Conservation (phyloP, 169 alveolate species). For the Eimeria sp. region DNA sequence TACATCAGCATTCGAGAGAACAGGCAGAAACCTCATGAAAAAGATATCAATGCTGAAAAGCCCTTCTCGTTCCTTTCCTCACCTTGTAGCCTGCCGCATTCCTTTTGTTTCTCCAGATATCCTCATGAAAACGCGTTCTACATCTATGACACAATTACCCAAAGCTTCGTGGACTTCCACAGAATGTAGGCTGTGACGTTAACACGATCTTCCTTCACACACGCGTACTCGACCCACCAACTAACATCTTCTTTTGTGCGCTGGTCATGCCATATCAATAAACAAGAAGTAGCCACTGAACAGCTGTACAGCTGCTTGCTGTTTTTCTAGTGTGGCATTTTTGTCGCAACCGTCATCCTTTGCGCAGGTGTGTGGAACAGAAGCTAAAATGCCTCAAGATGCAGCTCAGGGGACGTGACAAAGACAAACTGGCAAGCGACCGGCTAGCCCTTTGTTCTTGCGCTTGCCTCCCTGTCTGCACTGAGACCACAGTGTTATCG, state of each 20-base stretch:
- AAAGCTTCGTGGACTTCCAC: constrained; percentile 52
- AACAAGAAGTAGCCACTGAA: neutral
- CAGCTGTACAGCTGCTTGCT: neutral
- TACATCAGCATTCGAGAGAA: neutral
- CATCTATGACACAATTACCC: constrained; percentile 68
- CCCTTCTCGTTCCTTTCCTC: neutral
- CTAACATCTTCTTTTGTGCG: neutral
- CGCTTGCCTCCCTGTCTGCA: neutral
- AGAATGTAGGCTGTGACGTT: constrained; percentile 11
- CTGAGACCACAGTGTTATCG: neutral
- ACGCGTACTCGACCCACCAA: neutral
- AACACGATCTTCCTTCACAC: neutral
- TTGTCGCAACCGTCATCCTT: neutral
- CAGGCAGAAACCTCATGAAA: neutral
- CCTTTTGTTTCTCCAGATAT: constrained; percentile 7
- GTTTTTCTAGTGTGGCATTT: neutral
- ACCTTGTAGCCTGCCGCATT: neutral
- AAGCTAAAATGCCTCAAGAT: constrained; percentile 24
- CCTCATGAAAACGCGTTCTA: constrained; percentile 68
- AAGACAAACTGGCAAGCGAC: constrained; percentile 5
- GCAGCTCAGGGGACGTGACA: constrained; percentile 13
- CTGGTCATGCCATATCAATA: neutral
- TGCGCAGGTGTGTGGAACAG: constrained; percentile 24
- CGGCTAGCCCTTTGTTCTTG: neutral
- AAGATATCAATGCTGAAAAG: neutral